Percentiles rank a stretch among this genome's conserved stretches.
These are phyloP conservation scores for Coriaria nepalensis DNA, from an alignment of 306 rosid genomes.

Conservation along the genomic window DNA sequence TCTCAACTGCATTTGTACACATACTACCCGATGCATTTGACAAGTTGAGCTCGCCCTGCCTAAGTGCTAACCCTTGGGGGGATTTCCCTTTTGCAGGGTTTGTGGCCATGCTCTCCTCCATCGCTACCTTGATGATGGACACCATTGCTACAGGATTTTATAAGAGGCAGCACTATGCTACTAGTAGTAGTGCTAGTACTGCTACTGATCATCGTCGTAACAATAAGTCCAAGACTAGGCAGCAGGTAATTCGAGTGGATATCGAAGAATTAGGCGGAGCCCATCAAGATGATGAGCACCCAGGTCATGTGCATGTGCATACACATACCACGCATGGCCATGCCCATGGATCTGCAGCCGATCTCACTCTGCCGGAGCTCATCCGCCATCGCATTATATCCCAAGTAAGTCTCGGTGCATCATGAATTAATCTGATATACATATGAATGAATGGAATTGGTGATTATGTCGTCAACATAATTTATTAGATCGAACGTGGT, in stretches of 20 bases:
- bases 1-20: conserved; percentile 56
- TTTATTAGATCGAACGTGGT: no score
- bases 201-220: no score
- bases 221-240: no score
- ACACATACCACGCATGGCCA: conserved; percentile 94
- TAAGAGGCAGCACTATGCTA: conserved; percentile 31
- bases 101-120: conserved; percentile 52
- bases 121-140: conserved; percentile 54
- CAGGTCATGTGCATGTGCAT: conserved; percentile 78
- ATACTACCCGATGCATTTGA: conserved; percentile 56
- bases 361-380: conserved; percentile 23
- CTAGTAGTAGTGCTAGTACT: conserved; percentile 5
- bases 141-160: conserved; percentile 47
- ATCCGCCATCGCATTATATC: conserved; percentile 64
- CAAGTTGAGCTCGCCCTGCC: conserved; percentile 42
- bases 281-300: conserved; percentile 22
- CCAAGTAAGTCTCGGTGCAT: conserved; percentile 29
- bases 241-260: conserved; percentile 23
- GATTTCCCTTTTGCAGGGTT: conserved; percentile 45
- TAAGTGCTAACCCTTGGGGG: conserved; percentile 41
- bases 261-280: conserved; percentile 23
- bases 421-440: background rate
- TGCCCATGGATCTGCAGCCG: conserved; percentile 53
- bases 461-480: no score
- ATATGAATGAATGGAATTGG: background rate